Base-by-base conservation (phyloP, 202 grass and related monocot genomes). In the Zoysia matrella region DNA sequence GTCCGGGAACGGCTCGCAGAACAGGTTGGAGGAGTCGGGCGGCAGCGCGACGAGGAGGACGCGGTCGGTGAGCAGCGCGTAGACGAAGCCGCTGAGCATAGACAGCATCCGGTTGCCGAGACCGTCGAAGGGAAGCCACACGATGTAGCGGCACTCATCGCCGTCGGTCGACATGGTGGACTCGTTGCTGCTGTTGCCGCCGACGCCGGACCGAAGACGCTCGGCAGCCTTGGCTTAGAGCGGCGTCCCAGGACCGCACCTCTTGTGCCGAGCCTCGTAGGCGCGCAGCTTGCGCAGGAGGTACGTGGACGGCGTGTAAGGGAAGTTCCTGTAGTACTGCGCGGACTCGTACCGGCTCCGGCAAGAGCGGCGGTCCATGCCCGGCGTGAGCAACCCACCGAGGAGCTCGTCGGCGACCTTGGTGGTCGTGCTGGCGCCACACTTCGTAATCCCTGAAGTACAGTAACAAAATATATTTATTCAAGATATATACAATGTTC, bases 1-100 rank as follows among this genome's bases (percentile, higher is more conserved):
- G 67, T 13, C 78, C 0, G 79, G 90, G 86, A 92, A 95, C 18
- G 90, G 93, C 43, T 95, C 90, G 79, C 93, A 95, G 78, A 95
- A 90, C 5, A 90, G 82, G 77, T 79, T 82, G 43, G 62, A 39
- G 82, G 88, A 83, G 84, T 90, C 93, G 3, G 3, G 46, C 4
- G 53, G 43, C 66, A 8, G 83, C 77, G 63, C 52, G 71, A 94
- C 43, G 45, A 94, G 85, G 48, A 94, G 36, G 46, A 94, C 83
- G 18, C 89, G 73, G 62, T 79, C 85, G 48, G 83, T 87, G 47
- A 91, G 86, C 50, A 94, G 71, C 8, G 92, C 88, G 82, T 88
- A 97, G 44, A 93, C 50, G 75, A 91, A 93, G 0, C 75, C 14
- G 75, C 88, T 85, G 15, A 82, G 54, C 69, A 95, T 67, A 7